Evolutionary conservation across 176 grass and related monocot species (phyloP), one percentile per base, ranked within the genome.

Genomic region (Musa schizocarpa): DNA sequence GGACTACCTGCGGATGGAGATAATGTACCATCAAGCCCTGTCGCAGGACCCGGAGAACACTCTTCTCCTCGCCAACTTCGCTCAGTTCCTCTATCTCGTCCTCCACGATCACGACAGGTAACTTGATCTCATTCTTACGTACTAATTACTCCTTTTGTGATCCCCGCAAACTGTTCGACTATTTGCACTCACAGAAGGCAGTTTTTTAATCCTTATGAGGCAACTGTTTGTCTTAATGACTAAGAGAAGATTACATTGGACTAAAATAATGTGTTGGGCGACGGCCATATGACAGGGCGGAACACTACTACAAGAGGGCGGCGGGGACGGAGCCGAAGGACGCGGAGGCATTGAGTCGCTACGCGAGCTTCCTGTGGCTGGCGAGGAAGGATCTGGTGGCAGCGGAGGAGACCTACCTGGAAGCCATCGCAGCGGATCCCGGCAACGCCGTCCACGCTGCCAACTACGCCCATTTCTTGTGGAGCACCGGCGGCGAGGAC

Each of bases 401-500:
- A 5, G 90, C 94, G 57, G 94, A 97, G 86, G 90, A 91, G 79
- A 87, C 74, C 50, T 97, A 78, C 83, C 78, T 88, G 75, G 86
- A 91, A 73, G 94, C 90, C 21, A 83, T 97, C 56, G 72, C 64
- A 19, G 88, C 82, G 51, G 94, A 91, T 72, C 88, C 94, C 10
- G 26, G 86, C 16, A 93, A 91, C 86, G 50, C 74, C 69, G 76
- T 76, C 79, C 79, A 91, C 84, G 88, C 88, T 54, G 90, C 90
- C 9, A 83, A 80, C 53, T 97, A 97, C 77, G 90, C 94, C 50
- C 88, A 97, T 72, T 97, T 97, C 88, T 77, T 97, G 19, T 97
- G 94, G 94, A 97, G 81, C 90, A 97, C 90, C 76, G 94, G 94
- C 74, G 94, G 94, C 10, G 90, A 93, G 50, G 94, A 97, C 77